phyloP scores from a whole-genome alignment of 1,284 basidiomycete genomes.

The Pulveroboletus sp. region DNA sequence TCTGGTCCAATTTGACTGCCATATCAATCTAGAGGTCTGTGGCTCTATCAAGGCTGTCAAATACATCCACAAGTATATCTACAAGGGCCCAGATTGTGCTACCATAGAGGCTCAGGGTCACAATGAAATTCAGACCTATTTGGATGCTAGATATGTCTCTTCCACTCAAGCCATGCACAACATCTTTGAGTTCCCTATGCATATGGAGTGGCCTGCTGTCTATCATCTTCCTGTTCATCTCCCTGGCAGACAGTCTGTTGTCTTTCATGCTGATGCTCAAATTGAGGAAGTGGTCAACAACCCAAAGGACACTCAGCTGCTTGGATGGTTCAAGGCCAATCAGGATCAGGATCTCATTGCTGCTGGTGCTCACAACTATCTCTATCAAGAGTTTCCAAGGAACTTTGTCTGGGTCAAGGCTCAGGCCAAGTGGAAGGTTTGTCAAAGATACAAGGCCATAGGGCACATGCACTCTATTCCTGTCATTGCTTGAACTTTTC shows the following conservation, averaged over 20 bases:
- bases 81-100: conserved; percentile 38
- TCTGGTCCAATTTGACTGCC: conserved; percentile 34
- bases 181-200: conserved; percentile 21
- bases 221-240: conserved; percentile 16
- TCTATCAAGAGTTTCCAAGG: too few species aligned
- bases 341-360: too few species aligned
- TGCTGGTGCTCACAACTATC: too few species aligned
- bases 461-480: too few species aligned
- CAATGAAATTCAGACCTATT: conserved; percentile 12
- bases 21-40: conserved; percentile 44
- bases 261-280: conserved; percentile 16
- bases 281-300: too few species aligned
- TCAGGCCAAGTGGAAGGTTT: too few species aligned
- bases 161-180: conserved; percentile 13
- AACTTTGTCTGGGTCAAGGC: too few species aligned
- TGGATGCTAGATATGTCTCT: conserved; percentile 19
- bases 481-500: too few species aligned
- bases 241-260: conserved; percentile 28
- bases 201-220: conserved; percentile 16
- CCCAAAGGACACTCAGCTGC: too few species aligned
- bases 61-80: conserved; percentile 44
- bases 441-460: too few species aligned
- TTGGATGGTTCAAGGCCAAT: too few species aligned
- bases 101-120: conserved; percentile 13
- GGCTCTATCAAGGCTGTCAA: conserved; percentile 32